Evolutionary conservation across 1,284 basidiomycete species (phyloP), one percentile per base, ranked within the genome.

Genomic region (Mycosarcoma mackinlayi): DNA sequence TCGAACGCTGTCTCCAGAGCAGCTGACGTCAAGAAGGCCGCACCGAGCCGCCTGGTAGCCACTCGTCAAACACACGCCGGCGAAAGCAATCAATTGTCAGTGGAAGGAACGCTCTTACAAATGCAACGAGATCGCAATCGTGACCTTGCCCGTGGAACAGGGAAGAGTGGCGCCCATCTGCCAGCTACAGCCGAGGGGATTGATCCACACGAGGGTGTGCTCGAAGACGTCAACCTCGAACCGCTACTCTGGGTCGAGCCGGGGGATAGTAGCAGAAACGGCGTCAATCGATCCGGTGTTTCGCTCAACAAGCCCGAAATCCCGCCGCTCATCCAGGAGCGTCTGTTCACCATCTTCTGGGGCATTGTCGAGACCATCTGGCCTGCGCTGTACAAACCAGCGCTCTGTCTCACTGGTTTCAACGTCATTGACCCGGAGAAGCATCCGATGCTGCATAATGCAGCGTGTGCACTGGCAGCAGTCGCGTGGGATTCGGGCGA

Each of bases 391-490:
- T 66, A 73, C 45, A 65, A 65, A 35, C 60, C 61, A 14, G 49
- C 53, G 0, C 50, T 73, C 25, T 59, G 53, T 24, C 53, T 67
- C 6, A 54, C 57, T 5, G 53, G 61, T 30, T 48, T 57, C 56
- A 49, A 63, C 45, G 44, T 62, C 16, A 71, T 73, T 39, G 64
- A 68, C n/a, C 53, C 64, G 4, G 56, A 76, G 24, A 57, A 65
- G 39, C 66, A 73, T 10, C 75, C 75, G 3, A 63, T 77, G 52
- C 48, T 77, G 13, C 65, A 68, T 64, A 77, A 77, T 27, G 65
- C 74, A 8, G 60, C 58, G 3, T 63, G 63, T 21, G 69, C 75
- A 0, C 46, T 77, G 10, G 68, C 75, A 2, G 66, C 73, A 3
- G 52, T 55, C 14, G 68, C 65, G 10, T 75, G 72, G 74, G 64